Percentiles rank a stretch among this genome's conserved stretches.
Evolutionary conservation across 1,284 basidiomycete genomes (phyloP).

Genomic region (Lentinus polychrous): DNA sequence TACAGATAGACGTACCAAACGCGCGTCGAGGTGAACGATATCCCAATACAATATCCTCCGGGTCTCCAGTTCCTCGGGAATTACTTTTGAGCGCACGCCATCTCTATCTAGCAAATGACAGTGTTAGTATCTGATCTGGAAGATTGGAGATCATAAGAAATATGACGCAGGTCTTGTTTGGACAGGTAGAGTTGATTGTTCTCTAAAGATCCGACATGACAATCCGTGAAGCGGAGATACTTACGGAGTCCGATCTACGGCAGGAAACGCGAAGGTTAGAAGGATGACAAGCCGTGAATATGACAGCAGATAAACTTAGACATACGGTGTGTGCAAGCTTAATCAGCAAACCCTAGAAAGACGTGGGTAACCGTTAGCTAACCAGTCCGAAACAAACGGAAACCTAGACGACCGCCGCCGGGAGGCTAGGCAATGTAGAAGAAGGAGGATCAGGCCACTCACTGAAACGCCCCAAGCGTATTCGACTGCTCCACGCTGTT

Average conservation of each 20-base stretch:
- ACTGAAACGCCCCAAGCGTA: constrained; percentile 68
- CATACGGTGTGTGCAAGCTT: constrained; percentile 47
- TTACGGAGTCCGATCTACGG: constrained; percentile 51
- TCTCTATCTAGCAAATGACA: constrained; percentile 62
- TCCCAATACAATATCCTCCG: constrained; percentile 56
- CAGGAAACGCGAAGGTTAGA: not conserved
- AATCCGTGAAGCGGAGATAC: constrained; percentile 17
- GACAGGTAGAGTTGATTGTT: not conserved
- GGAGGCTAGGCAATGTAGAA: no score
- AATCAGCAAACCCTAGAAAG: constrained; percentile 22
- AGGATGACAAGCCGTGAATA: constrained; percentile 6
- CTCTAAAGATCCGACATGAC: constrained; percentile 1
- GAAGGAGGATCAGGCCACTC: constrained; percentile 26
- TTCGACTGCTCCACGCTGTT: constrained; percentile 57
- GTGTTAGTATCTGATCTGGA: no score
- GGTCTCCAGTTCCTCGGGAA: constrained; percentile 44
- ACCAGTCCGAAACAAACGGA: not conserved
- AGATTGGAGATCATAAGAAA: not conserved
- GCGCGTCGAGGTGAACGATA: constrained; percentile 44
- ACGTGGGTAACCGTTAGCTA: constrained; percentile 1
- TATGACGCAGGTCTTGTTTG: no score
- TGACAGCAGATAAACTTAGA: constrained; percentile 14
- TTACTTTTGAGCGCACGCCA: constrained; percentile 44
- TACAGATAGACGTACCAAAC: constrained; percentile 30
- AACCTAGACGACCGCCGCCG: not conserved